Conservation (phyloP, 2,329 filamentous ascomycete genomes). For the Beauveria australis region DNA sequence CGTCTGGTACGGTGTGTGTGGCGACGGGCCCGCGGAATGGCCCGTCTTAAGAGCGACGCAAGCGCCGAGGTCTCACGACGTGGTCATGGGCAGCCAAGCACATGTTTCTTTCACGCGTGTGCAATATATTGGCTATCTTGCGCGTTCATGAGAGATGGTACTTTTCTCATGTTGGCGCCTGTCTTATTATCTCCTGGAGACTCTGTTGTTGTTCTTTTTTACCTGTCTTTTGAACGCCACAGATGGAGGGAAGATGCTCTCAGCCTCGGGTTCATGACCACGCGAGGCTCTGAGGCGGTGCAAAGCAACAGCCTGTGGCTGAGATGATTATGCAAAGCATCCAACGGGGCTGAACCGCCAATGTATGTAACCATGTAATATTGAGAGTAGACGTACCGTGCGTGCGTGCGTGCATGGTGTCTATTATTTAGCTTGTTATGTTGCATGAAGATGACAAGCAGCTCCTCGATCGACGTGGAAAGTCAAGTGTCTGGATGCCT, state of each 20-base stretch:
- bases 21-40: neutral
- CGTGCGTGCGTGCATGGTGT: too few species aligned
- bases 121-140: too few species aligned
- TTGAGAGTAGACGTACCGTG: too few species aligned
- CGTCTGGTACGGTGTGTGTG: neutral
- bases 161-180: too few species aligned
- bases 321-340: neutral
- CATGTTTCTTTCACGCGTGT: neutral
- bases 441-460: too few species aligned
- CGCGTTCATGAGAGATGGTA: too few species aligned
- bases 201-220: neutral
- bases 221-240: too few species aligned
- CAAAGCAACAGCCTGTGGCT: neutral
- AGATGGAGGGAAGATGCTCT: neutral
- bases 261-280: neutral
- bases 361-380: too few species aligned
- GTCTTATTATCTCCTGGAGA: neutral
- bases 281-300: slow-evolving; percentile 8
- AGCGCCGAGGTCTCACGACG: neutral
- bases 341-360: neutral
- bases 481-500: neutral
- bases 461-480: too few species aligned
- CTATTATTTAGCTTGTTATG: too few species aligned
- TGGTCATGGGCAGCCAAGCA: neutral
- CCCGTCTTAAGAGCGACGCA: neutral